phyloP scores from a whole-genome alignment of 2,329 filamentous ascomycete species.

The Ophiostoma piceae region DNA sequence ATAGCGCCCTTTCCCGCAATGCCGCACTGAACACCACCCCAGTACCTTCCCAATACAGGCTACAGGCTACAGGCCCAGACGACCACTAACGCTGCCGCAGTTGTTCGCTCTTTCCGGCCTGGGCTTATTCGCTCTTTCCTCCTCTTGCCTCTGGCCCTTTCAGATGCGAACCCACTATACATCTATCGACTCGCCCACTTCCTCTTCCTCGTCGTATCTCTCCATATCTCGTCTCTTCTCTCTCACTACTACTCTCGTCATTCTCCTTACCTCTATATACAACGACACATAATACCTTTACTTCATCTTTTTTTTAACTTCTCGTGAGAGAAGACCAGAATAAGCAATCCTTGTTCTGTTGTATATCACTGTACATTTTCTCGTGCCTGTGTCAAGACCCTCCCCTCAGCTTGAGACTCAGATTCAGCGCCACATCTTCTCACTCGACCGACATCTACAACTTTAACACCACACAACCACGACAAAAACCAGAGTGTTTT shows the following conservation, averaged over 20 bases:
- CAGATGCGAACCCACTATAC: conserved; percentile 15
- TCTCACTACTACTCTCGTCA: conserved; percentile 5
- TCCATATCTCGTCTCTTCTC: not conserved
- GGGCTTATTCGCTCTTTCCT: conserved; percentile 10
- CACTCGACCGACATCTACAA: conserved; percentile 12
- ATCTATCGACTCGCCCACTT: not conserved
- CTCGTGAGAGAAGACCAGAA: conserved; percentile 21
- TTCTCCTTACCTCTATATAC: not conserved
- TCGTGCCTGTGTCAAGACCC: not conserved
- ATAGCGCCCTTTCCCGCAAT: conserved; percentile 12
- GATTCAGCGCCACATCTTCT: conserved; percentile 10
- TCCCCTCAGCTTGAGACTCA: not conserved
- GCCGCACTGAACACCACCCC: conserved; percentile 5
- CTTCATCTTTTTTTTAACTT: not conserved
- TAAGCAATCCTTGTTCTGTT: conserved; percentile 20
- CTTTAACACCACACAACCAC: conserved; percentile 9
- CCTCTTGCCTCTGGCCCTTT: conserved; percentile 14
- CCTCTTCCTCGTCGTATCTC: not conserved
- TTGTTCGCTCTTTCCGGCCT: conserved; percentile 18
- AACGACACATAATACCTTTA: not conserved
- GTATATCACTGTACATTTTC: conserved; percentile 8
- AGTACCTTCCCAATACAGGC: not conserved
- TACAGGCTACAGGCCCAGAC: not conserved
- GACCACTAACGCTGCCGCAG: conserved; percentile 4
- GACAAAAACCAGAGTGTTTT: not conserved